These are phyloP conservation scores for Clausena lansium DNA, from an alignment of 345 rosid genomes.

Conservation along the genomic window DNA sequence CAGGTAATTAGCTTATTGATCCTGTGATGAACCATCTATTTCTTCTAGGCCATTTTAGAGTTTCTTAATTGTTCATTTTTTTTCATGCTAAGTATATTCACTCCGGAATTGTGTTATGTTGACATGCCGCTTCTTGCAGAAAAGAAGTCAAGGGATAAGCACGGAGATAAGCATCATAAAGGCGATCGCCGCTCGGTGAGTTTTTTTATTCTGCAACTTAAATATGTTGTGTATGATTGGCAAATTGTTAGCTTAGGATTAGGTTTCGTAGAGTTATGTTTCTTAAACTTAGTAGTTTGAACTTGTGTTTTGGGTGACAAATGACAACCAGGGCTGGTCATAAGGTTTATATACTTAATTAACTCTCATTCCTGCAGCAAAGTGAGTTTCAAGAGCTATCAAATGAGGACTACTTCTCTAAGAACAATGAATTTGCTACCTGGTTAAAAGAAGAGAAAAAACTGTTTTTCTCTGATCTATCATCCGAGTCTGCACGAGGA, in stretches of 20 bases:
- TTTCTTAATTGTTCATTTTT: background rate
- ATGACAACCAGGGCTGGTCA: background rate
- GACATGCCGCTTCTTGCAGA: constrained; percentile 47
- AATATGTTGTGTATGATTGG: background rate
- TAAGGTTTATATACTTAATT: background rate
- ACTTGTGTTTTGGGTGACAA: background rate
- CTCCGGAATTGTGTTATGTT: constrained; percentile 15
- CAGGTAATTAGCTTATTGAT: background rate
- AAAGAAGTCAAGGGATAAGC: constrained; percentile 73
- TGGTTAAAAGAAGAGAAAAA: constrained; percentile 85
- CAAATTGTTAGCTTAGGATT: background rate
- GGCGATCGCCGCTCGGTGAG: constrained; percentile 45
- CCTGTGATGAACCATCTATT: background rate
- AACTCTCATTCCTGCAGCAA: constrained; percentile 30
- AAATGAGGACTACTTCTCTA: constrained; percentile 76
- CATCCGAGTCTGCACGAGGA: constrained; percentile 67
- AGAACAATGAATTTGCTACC: constrained; percentile 86
- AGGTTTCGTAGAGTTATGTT: background rate
- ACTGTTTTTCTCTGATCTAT: constrained; percentile 79
- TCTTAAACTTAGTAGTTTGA: background rate
- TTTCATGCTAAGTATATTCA: background rate
- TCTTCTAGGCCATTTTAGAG: background rate
- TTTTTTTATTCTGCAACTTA: constrained; percentile 16
- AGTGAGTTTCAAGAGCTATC: constrained; percentile 62
- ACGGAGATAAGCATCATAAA: constrained; percentile 45